These are phyloP conservation scores for Helenozyma baotianmanensis DNA, from an alignment of 805 yeast genomes.

Conservation along the genomic window DNA sequence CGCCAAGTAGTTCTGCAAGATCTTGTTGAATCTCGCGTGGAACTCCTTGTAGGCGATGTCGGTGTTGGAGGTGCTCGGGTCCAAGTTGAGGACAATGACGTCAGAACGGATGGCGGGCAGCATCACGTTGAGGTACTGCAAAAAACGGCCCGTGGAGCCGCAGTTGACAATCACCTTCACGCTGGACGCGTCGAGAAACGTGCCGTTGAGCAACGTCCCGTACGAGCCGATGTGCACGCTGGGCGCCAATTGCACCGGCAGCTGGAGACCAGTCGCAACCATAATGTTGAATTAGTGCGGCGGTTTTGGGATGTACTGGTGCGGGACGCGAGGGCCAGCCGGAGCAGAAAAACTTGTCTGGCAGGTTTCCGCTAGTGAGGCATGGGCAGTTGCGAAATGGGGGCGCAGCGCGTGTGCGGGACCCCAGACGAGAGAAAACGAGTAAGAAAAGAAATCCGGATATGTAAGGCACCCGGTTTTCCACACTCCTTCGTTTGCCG, in stretches of 20 bases:
- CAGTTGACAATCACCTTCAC: constrained; percentile 39
- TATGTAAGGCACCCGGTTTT: no score
- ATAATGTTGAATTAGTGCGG: constrained; percentile 1
- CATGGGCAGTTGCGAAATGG: no score
- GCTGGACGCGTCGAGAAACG: constrained; percentile 19
- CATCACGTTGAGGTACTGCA: constrained; percentile 19
- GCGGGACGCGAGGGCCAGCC: no score
- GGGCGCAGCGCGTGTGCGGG: no score
- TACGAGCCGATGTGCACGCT: constrained; percentile 12
- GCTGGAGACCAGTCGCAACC: constrained; percentile 3
- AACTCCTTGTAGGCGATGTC: constrained; percentile 24
- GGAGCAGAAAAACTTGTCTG: no score
- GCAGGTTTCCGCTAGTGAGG: no score
- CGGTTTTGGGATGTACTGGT: no score
- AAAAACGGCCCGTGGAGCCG: constrained; percentile 27
- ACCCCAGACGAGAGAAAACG: no score
- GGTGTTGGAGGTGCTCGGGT: constrained; percentile 22
- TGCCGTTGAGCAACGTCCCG: constrained; percentile 4
- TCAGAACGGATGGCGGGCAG: constrained; percentile 29
- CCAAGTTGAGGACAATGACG: constrained; percentile 33
- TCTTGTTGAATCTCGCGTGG: constrained; percentile 25
- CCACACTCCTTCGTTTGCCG: no score
- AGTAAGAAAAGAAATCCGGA: no score
- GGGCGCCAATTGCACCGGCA: constrained; percentile 11
- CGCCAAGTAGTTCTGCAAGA: constrained; percentile 35